A percentile compares a stretch with the other conserved stretches of the same genome.
Conservation (phyloP, 2,329 filamentous ascomycete species). For the Colletotrichum cordylinicola region DNA sequence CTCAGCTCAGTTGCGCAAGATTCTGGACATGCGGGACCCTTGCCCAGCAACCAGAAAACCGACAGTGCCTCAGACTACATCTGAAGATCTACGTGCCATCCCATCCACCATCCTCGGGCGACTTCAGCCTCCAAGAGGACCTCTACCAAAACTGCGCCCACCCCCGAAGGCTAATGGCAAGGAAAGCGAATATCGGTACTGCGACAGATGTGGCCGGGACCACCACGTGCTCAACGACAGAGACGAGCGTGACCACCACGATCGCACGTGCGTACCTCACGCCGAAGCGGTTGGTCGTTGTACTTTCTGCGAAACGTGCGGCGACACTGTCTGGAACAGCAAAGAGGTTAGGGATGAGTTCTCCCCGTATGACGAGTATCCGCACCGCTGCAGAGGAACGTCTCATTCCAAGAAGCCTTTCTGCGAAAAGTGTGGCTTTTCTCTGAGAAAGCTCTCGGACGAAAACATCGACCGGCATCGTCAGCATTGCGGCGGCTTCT, state of each 20-base stretch:
- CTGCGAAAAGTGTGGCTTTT: slow-evolving; percentile 24
- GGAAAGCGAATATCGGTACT: slow-evolving; percentile 25
- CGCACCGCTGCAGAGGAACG: slow-evolving; percentile 22
- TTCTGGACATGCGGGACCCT: background rate
- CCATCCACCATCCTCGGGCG: slow-evolving; percentile 1
- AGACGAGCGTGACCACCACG: slow-evolving; percentile 26
- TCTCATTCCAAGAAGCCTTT: slow-evolving; percentile 5
- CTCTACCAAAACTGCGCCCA: background rate
- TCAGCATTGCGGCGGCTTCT: slow-evolving; percentile 24
- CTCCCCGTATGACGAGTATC: slow-evolving; percentile 6
- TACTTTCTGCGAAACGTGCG: slow-evolving; percentile 25
- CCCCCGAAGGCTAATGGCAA: slow-evolving; percentile 12
- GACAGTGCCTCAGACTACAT: background rate
- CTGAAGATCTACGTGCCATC: background rate
- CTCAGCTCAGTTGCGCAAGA: slow-evolving; percentile 20
- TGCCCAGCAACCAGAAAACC: background rate
- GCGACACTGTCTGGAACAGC: slow-evolving; percentile 14
- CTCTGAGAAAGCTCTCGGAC: background rate
- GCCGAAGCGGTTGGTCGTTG: slow-evolving; percentile 14
- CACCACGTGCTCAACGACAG: slow-evolving; percentile 17
- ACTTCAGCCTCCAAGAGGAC: background rate
- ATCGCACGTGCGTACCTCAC: slow-evolving; percentile 24
- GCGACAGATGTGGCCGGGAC: slow-evolving; percentile 29
- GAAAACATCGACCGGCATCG: slow-evolving; percentile 16
- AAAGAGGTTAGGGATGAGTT: background rate